phyloP scores from a whole-genome alignment of 108 stramenopile genomes.

The Skeletonema tropicum region DNA sequence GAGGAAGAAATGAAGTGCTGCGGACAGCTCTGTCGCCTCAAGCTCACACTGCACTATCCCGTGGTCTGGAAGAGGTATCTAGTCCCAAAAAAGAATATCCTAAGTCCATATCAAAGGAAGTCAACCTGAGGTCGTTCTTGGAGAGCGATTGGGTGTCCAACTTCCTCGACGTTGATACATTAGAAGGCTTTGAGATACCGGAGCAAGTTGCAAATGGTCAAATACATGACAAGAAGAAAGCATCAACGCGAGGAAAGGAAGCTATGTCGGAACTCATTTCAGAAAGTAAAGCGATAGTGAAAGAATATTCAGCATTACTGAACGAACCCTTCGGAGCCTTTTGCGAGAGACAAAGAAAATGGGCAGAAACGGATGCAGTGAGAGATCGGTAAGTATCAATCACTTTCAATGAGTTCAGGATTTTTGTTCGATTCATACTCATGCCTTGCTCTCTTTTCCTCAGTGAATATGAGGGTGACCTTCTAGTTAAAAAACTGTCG shows the following conservation, averaged over 20 bases:
- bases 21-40: constrained; percentile 55
- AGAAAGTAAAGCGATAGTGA: constrained; percentile 57
- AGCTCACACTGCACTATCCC: constrained; percentile 60
- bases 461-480: constrained; percentile 56
- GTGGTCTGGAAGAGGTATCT: constrained; percentile 51
- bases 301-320: constrained; percentile 63
- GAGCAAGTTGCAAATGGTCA: constrained; percentile 54
- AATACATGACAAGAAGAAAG: constrained; percentile 16
- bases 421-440: neutral
- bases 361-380: constrained; percentile 88
- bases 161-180: constrained; percentile 56
- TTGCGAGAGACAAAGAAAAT: constrained; percentile 71
- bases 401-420: constrained; percentile 25
- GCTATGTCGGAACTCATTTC: constrained; percentile 52
- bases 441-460: neutral
- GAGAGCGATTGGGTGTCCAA: constrained; percentile 59
- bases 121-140: constrained; percentile 55
- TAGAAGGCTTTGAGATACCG: constrained; percentile 45
- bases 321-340: constrained; percentile 72
- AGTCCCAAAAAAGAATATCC: constrained; percentile 6
- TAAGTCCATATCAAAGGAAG: constrained; percentile 50
- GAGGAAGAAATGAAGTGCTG: constrained; percentile 63
- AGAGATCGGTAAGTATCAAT: constrained; percentile 51
- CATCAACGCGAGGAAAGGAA: constrained; percentile 32
- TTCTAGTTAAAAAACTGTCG: constrained; percentile 55